Base-by-base conservation (phyloP, 129 eudicot genomes). In the Dittrichia graveolens region DNA sequence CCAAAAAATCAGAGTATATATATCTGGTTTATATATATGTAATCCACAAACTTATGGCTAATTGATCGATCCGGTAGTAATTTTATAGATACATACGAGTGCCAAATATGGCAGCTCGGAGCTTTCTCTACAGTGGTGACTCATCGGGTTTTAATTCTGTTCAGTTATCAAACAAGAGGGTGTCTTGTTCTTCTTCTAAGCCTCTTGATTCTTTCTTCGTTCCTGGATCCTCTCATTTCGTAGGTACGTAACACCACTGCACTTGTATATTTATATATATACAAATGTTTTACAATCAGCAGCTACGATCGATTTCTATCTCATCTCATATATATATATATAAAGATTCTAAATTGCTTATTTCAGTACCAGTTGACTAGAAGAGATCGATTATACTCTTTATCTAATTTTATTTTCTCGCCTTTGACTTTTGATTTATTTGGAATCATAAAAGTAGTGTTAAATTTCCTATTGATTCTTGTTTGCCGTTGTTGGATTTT, bases 201-300 rank as follows among this genome's bases (percentile, higher is more conserved):
- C 81, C 84, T 77, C 79, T 68, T 55, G 81, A 80, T 71, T 76
- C 91, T 72, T 52, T 83, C 73, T 86, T 88, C 66, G 60, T 50
- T 48, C 69, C 93, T 72, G 89, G 85, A 60, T 76, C 93, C 62
- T 73, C 91, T 41, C 73, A 83, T 79, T 80, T 84, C 47, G 50
- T 75, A 60, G 95, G 95, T 91, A 91, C 31, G 31, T 24, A 24
- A 24, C 31, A 61, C 3, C 10, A 54, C 60, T 7, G 10, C 0
- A 24, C 31, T 2, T 24, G 2, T 24, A 2, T 24, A 24, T 24
- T 2, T 24, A 24, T 24, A 24, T 24, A 2, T 24, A 24, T 24
- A 24, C 31, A 24, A 24, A 24, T 24, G 31, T 24, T 24, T 24
- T 24, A 24, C 31, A 24, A 24, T 2, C 31, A 24, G 31, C 31